These are phyloP conservation scores for Lichina pygmaea DNA, from an alignment of 495 filamentous ascomycete species.

Conservation along the genomic window DNA sequence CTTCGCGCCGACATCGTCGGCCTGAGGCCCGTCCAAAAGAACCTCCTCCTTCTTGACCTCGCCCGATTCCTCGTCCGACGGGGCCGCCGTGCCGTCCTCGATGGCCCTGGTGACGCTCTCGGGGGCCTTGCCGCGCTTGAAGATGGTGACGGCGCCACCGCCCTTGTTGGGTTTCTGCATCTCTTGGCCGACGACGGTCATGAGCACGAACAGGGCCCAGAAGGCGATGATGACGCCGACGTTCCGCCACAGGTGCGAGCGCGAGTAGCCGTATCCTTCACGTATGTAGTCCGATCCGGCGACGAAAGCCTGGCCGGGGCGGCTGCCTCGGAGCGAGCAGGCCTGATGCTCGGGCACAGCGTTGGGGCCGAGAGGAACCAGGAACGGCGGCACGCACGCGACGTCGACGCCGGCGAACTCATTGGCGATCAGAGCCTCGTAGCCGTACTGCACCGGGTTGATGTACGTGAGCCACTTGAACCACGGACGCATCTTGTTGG, in stretches of 20 bases:
- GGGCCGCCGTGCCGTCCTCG: neutral
- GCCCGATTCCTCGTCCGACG: neutral
- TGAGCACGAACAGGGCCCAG: conserved; percentile 22
- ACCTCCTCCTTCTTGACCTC: neutral
- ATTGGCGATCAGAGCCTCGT: conserved; percentile 19
- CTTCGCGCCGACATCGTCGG: conserved; percentile 25
- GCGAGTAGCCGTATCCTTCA: conserved; percentile 23
- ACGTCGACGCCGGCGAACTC: conserved; percentile 32
- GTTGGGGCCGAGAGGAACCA: conserved; percentile 21
- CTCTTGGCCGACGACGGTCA: conserved; percentile 33
- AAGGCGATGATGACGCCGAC: conserved; percentile 32
- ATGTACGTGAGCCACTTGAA: conserved; percentile 54
- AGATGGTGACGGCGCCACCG: conserved; percentile 48
- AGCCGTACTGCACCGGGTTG: conserved; percentile 51
- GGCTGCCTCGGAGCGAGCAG: conserved; percentile 31
- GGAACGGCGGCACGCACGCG: conserved; percentile 15
- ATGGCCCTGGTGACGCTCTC: conserved; percentile 2
- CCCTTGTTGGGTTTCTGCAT: conserved; percentile 44
- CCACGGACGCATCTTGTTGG: conserved; percentile 50
- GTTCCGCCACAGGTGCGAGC: conserved; percentile 34
- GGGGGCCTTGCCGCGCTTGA: conserved; percentile 38
- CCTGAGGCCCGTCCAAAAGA: conserved; percentile 20
- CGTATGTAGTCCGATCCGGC: conserved; percentile 24
- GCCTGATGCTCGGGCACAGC: conserved; percentile 28
- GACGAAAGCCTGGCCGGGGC: conserved; percentile 22